Evolutionary conservation across 106 monocot genomes (phyloP).

Genomic region (Ottelia alismoides): DNA sequence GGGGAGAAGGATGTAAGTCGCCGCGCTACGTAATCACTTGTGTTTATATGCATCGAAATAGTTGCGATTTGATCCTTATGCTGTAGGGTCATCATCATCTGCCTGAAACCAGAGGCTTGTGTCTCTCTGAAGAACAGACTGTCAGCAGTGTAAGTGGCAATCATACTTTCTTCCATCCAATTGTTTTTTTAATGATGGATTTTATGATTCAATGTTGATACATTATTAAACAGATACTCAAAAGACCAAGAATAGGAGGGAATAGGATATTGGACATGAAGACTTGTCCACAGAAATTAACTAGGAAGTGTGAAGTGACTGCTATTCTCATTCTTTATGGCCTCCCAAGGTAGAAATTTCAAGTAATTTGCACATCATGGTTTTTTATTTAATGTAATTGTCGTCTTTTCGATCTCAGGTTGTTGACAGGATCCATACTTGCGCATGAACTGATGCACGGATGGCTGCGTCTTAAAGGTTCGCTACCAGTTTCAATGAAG

Average conservation of each 20-base stretch:
- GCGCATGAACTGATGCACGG: too few relatives aligned
- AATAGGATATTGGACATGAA: conserved; percentile 62
- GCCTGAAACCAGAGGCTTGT: conserved; percentile 94
- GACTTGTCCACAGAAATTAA: conserved; percentile 61
- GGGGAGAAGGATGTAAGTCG: conserved; percentile 87
- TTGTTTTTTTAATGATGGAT: background rate
- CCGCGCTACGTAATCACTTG: too few relatives aligned
- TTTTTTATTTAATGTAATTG: too few relatives aligned
- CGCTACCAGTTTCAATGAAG: too few relatives aligned
- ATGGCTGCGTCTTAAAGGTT: too few relatives aligned
- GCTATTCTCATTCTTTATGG: conserved; percentile 88
- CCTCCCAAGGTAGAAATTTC: conserved; percentile 94
- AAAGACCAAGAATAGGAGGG: conserved; percentile 54
- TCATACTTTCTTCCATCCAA: background rate
- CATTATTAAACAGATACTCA: conserved; percentile 76
- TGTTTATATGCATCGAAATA: too few relatives aligned
- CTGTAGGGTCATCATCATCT: conserved; percentile 70
- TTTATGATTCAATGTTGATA: background rate
- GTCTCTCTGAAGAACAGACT: conserved; percentile 89
- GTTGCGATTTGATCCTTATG: background rate
- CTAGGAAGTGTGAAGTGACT: conserved; percentile 74
- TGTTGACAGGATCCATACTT: too few relatives aligned
- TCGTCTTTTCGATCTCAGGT: too few relatives aligned
- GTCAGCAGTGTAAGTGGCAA: conserved; percentile 75
- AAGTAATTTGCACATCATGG: too few relatives aligned